Conservation (phyloP, 2,329 filamentous ascomycete genomes). For the Didymella glomerata region DNA sequence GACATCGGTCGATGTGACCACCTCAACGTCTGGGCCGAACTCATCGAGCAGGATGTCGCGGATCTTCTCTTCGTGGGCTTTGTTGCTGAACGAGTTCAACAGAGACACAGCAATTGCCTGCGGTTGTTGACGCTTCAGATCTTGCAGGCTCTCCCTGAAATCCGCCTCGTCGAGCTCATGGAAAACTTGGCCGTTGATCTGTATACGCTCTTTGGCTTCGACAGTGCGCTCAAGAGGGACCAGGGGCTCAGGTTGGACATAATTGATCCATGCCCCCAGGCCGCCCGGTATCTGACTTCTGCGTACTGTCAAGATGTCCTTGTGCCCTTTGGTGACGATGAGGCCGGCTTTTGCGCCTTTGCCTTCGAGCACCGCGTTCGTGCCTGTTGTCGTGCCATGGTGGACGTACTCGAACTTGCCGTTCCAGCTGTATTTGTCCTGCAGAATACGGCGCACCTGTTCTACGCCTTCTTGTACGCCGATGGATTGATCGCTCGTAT, state of each 20-base stretch:
- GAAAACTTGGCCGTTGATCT: slow-evolving; percentile 54
- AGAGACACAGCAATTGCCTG: slow-evolving; percentile 59
- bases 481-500: slow-evolving; percentile 57
- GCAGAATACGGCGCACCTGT: slow-evolving; percentile 53
- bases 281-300: slow-evolving; percentile 62
- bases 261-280: slow-evolving; percentile 61
- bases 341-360: slow-evolving; percentile 60
- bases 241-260: slow-evolving; percentile 57
- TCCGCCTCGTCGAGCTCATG: slow-evolving; percentile 51
- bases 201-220: slow-evolving; percentile 57
- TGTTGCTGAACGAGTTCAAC: slow-evolving; percentile 59
- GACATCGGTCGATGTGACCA: slow-evolving; percentile 58
- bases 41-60: slow-evolving; percentile 53
- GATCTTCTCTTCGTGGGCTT: slow-evolving; percentile 54
- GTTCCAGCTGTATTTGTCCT: slow-evolving; percentile 52
- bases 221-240: slow-evolving; percentile 60
- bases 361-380: slow-evolving; percentile 60
- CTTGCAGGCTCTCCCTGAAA: slow-evolving; percentile 51
- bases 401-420: slow-evolving; percentile 60
- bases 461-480: slow-evolving; percentile 58
- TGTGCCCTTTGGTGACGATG: slow-evolving; percentile 60
- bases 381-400: slow-evolving; percentile 60
- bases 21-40: slow-evolving; percentile 54
- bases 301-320: slow-evolving; percentile 58
- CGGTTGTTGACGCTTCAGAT: slow-evolving; percentile 52